Evolutionary conservation across 345 rosid genomes (phyloP).

Genomic region (Arabidopsis suecica): DNA sequence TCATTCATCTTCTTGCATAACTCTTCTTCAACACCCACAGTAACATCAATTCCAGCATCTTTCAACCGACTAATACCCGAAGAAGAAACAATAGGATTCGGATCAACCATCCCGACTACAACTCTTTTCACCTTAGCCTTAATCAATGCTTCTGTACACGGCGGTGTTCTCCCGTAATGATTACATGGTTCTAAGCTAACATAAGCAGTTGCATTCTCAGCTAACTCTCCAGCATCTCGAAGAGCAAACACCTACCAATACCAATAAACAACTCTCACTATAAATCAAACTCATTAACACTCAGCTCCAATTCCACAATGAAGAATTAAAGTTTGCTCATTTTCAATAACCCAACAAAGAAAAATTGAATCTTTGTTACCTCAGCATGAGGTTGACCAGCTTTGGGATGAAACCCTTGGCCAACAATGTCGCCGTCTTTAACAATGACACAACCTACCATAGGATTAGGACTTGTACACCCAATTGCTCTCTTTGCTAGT

Average conservation of each 20-base stretch:
- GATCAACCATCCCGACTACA: conserved; percentile 86
- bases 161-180: conserved; percentile 93
- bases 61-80: conserved; percentile 64
- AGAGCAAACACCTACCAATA: conserved; percentile 79
- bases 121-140: conserved; percentile 83
- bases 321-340: conserved; percentile 31
- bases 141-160: conserved; percentile 82
- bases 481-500: conserved; percentile 75
- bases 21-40: conserved; percentile 73
- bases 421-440: conserved; percentile 81
- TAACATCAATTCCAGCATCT: conserved; percentile 73
- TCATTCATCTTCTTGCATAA: conserved; percentile 83
- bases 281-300: conserved; percentile 2
- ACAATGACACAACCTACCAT: conserved; percentile 96
- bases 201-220: conserved; percentile 81
- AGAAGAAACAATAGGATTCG: conserved; percentile 89
- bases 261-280: neutral
- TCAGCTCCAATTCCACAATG: conserved; percentile 50
- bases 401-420: conserved; percentile 96
- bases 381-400: conserved; percentile 98
- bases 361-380: conserved; percentile 46
- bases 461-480: conserved; percentile 92
- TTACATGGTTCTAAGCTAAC: conserved; percentile 96
- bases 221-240: conserved; percentile 77
- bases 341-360: conserved; percentile 33